Evolutionary conservation across 2,329 filamentous ascomycete species (phyloP), one percentile per base, ranked within the genome.

Genomic region (Ramichloridium luteum): DNA sequence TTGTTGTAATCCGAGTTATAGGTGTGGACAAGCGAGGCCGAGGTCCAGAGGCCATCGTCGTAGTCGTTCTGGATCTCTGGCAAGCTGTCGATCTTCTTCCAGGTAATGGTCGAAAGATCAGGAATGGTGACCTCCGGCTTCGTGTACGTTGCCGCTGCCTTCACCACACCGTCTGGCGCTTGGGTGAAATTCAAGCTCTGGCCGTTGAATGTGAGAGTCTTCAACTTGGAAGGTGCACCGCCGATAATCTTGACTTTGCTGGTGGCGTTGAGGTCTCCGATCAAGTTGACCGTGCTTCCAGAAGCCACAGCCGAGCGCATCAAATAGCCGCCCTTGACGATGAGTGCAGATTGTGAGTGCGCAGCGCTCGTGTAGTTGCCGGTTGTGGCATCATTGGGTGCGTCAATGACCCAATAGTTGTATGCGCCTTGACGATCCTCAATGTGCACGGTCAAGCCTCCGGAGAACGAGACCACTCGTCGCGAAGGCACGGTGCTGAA

Each of bases 201-300:
- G 30, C 67, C 68, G 45, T 81, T 80, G 61, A 78, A 77, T 6
- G 62, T 64, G n/a, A 80, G 57, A 6, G 60, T 61, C n/a, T 67
- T 64, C 1, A 70, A 58, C 1, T 49, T 53, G 1, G 58, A 50
- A 0, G 72, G 67, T 0, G 70, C 65, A 3, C 61, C 74, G 3
- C 77, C 74, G 17, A 84, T 70, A 13, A 88, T 62, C 41, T 85
- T 78, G 10, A 88, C 55, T 0, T 68, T 47, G 0, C 75, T 74
- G 0, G 79, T 83, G 1, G 64, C 54, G 44, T 88, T 86, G 39
- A 86, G 65, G 46, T 90, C 81, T 3, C 77, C 81, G 3, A 68
- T 70, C 3, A 88, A 52, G 9, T 68, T 61, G 4, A 88, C 60
- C 1, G 65, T 64, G n/a, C 58, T 59, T 2, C 65, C 71, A 4